These are phyloP conservation scores for Aphanocladium album DNA, from an alignment of 2,329 filamentous ascomycete genomes.

Conservation along the genomic window DNA sequence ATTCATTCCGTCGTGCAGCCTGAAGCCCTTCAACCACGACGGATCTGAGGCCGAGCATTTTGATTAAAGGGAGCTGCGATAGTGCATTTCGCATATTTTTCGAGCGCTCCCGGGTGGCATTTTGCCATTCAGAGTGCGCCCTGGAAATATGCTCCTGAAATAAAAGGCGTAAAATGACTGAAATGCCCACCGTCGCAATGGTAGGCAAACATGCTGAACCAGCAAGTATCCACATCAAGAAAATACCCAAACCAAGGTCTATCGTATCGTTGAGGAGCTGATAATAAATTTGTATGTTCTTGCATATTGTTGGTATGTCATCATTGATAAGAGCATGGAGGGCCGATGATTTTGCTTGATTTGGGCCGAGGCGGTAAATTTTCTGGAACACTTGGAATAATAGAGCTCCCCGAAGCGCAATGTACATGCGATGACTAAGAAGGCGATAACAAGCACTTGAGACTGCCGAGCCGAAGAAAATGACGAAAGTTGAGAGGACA, in stretches of 20 bases:
- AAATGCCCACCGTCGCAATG: neutral
- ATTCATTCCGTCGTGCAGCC: neutral
- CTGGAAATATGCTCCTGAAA: neutral
- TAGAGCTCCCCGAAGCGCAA: neutral
- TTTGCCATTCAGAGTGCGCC: neutral
- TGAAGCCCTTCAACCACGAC: neutral
- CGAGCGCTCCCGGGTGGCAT: neutral
- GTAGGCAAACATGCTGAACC: neutral
- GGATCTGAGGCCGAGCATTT: neutral
- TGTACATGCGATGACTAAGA: neutral
- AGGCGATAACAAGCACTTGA: neutral
- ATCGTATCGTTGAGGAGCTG: neutral
- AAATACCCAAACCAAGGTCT: neutral
- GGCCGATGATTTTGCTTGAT: neutral
- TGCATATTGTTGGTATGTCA: neutral
- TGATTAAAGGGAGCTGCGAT: neutral
- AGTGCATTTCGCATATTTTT: neutral
- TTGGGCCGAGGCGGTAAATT: neutral
- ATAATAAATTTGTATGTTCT: neutral
- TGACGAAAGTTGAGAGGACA: neutral
- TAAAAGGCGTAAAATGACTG: neutral
- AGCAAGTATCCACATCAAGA: neutral
- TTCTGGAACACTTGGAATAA: neutral
- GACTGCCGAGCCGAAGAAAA: neutral
- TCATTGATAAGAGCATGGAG: neutral